Evolutionary conservation across 208 protist genomes (phyloP).

Genomic region (Acanthamoeba divionensis): DNA sequence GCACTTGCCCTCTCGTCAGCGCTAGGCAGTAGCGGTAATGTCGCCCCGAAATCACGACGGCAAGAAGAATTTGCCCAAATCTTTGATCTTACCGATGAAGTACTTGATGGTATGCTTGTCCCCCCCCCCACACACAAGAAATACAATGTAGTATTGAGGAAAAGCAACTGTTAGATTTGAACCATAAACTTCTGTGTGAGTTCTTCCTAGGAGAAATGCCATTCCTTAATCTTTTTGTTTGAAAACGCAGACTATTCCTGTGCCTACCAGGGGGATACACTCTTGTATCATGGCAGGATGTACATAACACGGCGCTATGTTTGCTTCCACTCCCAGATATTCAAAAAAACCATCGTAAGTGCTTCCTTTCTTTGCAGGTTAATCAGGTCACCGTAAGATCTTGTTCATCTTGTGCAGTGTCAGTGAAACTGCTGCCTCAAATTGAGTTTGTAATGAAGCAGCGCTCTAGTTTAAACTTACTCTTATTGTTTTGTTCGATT

Average conservation of each 20-base stretch:
- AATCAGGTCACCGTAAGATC: background rate
- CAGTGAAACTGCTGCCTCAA: no score
- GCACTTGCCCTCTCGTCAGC: no score
- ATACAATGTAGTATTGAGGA: background rate
- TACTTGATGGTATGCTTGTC: background rate
- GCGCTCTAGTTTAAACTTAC: no score
- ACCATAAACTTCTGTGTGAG: background rate
- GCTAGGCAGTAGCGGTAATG: no score
- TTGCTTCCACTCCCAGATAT: constrained; percentile 50
- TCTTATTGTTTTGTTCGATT: background rate
- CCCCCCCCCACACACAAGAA: background rate
- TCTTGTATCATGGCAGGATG: constrained; percentile 43
- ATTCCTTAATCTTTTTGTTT: background rate
- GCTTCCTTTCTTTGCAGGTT: background rate
- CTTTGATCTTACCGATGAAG: background rate
- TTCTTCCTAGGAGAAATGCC: no score
- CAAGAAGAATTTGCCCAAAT: constrained; percentile 4
- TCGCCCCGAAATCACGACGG: no score
- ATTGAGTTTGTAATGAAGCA: no score
- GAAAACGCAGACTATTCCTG: constrained; percentile 2
- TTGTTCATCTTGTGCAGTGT: no score
- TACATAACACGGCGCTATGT: constrained; percentile 21
- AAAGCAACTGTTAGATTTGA: background rate
- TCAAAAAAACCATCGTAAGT: constrained; percentile 46
- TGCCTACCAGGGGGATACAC: constrained; percentile 1